phyloP scores from a whole-genome alignment of 148 eudicot species.

The Rhododendron henanense region DNA sequence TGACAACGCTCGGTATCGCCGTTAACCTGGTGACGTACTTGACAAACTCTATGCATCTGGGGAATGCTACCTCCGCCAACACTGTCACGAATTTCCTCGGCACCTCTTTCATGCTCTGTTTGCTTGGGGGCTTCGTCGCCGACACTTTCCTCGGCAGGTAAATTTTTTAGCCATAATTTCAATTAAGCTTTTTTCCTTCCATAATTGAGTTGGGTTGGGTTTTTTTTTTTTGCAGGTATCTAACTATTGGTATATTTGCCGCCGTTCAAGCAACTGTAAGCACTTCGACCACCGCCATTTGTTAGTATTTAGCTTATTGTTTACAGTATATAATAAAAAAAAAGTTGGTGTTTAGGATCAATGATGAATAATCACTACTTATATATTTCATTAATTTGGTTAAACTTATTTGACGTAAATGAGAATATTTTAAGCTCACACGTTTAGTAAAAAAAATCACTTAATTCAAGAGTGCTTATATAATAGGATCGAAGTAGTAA shows the following conservation, averaged over 20 bases:
- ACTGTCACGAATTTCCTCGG: constrained; percentile 88
- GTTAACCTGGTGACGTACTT: constrained; percentile 82
- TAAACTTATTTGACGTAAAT: neutral
- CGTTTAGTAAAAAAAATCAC: too few relatives aligned
- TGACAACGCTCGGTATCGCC: constrained; percentile 81
- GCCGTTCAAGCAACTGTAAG: constrained; percentile 79
- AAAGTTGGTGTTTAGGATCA: too few relatives aligned
- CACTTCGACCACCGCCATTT: neutral
- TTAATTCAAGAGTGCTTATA: too few relatives aligned
- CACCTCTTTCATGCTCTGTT: constrained; percentile 85
- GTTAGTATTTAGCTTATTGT: neutral
- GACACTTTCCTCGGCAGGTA: constrained; percentile 86
- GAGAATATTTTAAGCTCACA: neutral
- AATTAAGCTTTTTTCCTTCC: neutral
- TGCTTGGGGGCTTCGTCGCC: constrained; percentile 86
- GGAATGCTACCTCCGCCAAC: constrained; percentile 77
- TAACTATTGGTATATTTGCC: constrained; percentile 75
- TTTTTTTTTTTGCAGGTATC: constrained; percentile 41
- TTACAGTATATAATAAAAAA: neutral
- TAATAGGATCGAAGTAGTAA: too few relatives aligned
- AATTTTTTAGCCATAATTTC: neutral
- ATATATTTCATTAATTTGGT: neutral
- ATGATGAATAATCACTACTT: neutral
- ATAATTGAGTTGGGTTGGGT: neutral
- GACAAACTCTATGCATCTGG: constrained; percentile 86